Conservation (phyloP, 2,329 filamentous ascomycete species). For the Neodidymelliopsis sp. region DNA sequence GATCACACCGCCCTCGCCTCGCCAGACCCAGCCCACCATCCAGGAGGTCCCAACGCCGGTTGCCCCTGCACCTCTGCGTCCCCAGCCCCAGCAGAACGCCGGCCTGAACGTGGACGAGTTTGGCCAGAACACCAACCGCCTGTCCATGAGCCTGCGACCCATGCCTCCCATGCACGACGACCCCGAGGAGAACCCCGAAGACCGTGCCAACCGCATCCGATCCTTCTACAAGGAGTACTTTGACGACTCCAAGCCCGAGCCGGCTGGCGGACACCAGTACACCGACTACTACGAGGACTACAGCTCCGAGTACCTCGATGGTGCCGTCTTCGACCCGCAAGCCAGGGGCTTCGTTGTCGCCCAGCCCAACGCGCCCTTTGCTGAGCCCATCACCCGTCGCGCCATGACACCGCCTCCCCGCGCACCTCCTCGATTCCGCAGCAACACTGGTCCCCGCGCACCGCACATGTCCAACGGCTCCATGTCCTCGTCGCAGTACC, state of each 20-base stretch:
- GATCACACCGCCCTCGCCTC: slow-evolving; percentile 54
- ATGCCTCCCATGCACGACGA: slow-evolving; percentile 77
- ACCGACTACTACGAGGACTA: slow-evolving; percentile 78
- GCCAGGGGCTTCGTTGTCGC: slow-evolving; percentile 69
- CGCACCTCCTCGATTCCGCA: slow-evolving; percentile 64
- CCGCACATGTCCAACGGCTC: slow-evolving; percentile 59
- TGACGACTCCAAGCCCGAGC: slow-evolving; percentile 73
- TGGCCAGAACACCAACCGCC: slow-evolving; percentile 54
- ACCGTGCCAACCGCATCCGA: slow-evolving; percentile 92
- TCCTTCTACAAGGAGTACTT: slow-evolving; percentile 99
- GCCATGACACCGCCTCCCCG: slow-evolving; percentile 94
- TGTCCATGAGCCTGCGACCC: slow-evolving; percentile 75
- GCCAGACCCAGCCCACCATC: slow-evolving; percentile 27
- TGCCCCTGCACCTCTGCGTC: slow-evolving; percentile 41
- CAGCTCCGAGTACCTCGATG: slow-evolving; percentile 72
- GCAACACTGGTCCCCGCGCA: slow-evolving; percentile 38
- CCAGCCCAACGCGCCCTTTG: slow-evolving; percentile 66
- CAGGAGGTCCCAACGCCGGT: slow-evolving; percentile 28
- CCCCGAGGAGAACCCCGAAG: slow-evolving; percentile 87
- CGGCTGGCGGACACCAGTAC: slow-evolving; percentile 42
- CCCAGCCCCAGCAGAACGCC: slow-evolving; percentile 21
- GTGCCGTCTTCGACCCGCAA: slow-evolving; percentile 62
- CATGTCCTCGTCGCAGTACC: slow-evolving; percentile 55
- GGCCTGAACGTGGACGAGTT: slow-evolving; percentile 43
- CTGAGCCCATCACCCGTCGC: slow-evolving; percentile 83